These are phyloP conservation scores for Ogataea parapolymorpha DNA, from an alignment of 805 yeast genomes.

Conservation along the genomic window DNA sequence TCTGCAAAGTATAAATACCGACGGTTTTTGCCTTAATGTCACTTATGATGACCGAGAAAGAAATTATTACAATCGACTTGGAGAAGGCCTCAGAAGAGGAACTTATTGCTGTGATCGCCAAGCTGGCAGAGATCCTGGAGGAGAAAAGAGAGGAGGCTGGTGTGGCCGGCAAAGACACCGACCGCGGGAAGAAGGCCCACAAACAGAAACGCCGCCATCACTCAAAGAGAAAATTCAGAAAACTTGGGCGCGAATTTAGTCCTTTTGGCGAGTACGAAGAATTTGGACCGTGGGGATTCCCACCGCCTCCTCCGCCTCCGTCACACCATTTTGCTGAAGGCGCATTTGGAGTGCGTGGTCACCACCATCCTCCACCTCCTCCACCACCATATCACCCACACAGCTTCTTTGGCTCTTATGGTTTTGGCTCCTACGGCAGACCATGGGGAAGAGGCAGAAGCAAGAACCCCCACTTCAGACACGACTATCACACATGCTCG, in stretches of 20 bases:
- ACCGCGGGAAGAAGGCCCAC: not conserved
- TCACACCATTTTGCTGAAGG: not conserved
- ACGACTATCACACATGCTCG: not conserved
- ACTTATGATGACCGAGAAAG: slow-evolving; percentile 5
- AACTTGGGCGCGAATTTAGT: not conserved
- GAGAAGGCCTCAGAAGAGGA: slow-evolving; percentile 1
- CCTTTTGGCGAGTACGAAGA: not conserved
- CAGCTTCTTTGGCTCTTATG: not conserved
- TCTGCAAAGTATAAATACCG: not conserved
- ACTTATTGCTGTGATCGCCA: slow-evolving; percentile 1
- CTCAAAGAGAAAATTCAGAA: not conserved
- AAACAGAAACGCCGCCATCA: not conserved
- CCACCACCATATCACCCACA: not conserved
- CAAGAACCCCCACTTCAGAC: not conserved
- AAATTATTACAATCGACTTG: not conserved
- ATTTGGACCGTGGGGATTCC: not conserved
- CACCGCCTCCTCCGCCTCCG: not conserved
- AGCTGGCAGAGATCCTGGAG: not conserved
- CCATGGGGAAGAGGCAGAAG: not conserved
- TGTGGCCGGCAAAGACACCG: not conserved
- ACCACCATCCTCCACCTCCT: not conserved
- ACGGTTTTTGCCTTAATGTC: not conserved
- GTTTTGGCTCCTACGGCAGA: not conserved
- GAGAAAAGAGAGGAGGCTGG: not conserved
- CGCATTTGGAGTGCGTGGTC: not conserved